Conservation (phyloP, 176 grass and related monocot genomes). For the Tillandsia fasciculata region DNA sequence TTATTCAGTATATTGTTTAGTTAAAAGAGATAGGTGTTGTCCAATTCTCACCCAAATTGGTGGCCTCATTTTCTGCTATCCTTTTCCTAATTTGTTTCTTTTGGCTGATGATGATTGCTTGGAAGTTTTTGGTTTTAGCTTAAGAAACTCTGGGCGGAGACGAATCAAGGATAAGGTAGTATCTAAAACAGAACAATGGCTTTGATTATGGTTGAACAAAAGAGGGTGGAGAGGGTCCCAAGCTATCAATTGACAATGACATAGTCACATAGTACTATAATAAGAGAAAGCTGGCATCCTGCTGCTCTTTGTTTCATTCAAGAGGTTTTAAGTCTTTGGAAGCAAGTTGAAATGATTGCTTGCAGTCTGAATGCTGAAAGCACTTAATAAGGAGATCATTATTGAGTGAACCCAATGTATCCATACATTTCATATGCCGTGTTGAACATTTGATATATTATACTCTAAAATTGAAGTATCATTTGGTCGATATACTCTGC, state of each 20-base stretch:
- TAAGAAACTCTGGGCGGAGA: neutral
- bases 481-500: too few relatives aligned
- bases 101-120: neutral
- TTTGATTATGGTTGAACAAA: slow-evolving; percentile 5
- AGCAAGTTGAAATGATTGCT: too few relatives aligned
- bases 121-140: neutral
- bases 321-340: neutral
- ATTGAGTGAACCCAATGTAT: too few relatives aligned
- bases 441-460: too few relatives aligned
- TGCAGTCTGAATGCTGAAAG: too few relatives aligned
- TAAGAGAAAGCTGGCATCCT: neutral
- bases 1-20: slow-evolving; percentile 5
- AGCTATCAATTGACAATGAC: neutral
- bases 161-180: neutral
- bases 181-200: neutral
- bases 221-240: neutral
- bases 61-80: neutral
- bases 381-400: too few relatives aligned
- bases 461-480: too few relatives aligned
- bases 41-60: neutral
- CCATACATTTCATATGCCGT: too few relatives aligned
- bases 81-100: neutral
- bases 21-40: neutral
- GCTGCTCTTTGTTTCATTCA: neutral
- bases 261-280: neutral